Evolutionary conservation across 768 basidiomycete species (phyloP).

Genomic region (Naganishia friedmannii): DNA sequence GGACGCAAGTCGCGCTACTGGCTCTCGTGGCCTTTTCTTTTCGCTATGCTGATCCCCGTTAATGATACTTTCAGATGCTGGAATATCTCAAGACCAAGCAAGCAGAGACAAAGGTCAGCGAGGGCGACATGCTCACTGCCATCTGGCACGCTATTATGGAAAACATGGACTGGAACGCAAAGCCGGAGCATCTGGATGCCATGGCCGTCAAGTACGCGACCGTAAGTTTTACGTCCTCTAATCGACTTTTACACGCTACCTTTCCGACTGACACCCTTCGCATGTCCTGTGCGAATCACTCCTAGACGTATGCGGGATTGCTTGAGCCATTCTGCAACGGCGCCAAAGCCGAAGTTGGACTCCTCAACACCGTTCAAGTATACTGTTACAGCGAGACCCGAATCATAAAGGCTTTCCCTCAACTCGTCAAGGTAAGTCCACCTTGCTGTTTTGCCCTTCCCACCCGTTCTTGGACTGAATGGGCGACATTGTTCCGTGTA

Average conservation of each 20-base stretch:
- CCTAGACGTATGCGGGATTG: conserved; percentile 76
- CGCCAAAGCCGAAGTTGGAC: conserved; percentile 83
- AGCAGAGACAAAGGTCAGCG: conserved; percentile 77
- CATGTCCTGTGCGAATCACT: background rate
- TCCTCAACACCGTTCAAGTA: conserved; percentile 92
- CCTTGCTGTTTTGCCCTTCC: conserved; percentile 38
- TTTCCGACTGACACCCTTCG: background rate
- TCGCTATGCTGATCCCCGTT: background rate
- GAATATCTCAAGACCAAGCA: conserved; percentile 67
- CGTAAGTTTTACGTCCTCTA: conserved; percentile 57
- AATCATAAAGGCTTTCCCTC: conserved; percentile 89
- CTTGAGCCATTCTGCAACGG: conserved; percentile 85
- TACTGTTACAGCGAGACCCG: conserved; percentile 96
- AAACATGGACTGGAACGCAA: conserved; percentile 80
- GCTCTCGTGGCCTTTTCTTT: too few species aligned
- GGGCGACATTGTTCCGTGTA: background rate
- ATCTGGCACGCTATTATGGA: conserved; percentile 90
- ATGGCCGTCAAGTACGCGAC: conserved; percentile 82
- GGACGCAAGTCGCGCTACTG: conserved; percentile 57
- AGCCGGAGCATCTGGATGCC: conserved; percentile 86
- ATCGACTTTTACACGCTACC: background rate
- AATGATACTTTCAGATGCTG: conserved; percentile 61
- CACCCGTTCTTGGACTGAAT: background rate
- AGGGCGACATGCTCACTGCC: conserved; percentile 77
- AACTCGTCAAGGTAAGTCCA: conserved; percentile 73